A percentile compares a stretch with the other conserved stretches of the same genome.
phyloP scores from a whole-genome alignment of 129 eudicot species.

The Centrapalus pauciflorus region DNA sequence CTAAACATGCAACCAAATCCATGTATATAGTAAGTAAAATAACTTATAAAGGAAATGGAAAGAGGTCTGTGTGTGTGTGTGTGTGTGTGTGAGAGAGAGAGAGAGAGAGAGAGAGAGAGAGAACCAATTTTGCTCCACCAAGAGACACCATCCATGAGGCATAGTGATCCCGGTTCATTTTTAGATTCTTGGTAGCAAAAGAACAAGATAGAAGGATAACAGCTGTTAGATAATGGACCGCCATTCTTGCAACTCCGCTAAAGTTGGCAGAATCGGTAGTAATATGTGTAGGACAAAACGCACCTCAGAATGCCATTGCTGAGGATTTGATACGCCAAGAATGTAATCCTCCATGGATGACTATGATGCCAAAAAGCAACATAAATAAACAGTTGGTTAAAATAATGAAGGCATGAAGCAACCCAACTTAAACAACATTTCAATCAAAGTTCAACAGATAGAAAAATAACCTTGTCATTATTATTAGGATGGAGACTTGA shows the following conservation, averaged over 20 bases:
- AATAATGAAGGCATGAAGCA: not conserved
- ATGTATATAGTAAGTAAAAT: not conserved
- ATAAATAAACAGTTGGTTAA: not conserved
- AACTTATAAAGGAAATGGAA: not conserved
- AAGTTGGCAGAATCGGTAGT: not conserved
- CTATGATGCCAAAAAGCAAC: slow-evolving; percentile 28
- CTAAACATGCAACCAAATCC: slow-evolving; percentile 37
- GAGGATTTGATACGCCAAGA: slow-evolving; percentile 86
- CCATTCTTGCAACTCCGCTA: slow-evolving; percentile 2
- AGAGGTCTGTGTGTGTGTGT: not conserved
- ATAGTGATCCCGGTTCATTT: slow-evolving; percentile 71
- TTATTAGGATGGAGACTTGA: slow-evolving; percentile 82
- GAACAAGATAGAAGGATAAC: not conserved
- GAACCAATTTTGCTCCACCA: slow-evolving; percentile 90
- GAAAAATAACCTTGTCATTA: slow-evolving; percentile 55
- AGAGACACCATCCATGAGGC: slow-evolving; percentile 73
- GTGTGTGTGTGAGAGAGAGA: not conserved
- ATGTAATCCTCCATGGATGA: slow-evolving; percentile 87
- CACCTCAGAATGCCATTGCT: slow-evolving; percentile 83
- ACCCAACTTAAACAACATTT: not conserved
- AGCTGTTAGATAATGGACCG: slow-evolving; percentile 6
- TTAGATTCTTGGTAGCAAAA: slow-evolving; percentile 51
- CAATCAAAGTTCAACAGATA: not conserved
- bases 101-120: slow-evolving; percentile 11
- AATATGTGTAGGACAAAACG: not conserved